These are phyloP conservation scores for Globisporangium polare DNA, from an alignment of 352 stramenopile genomes.

Conservation along the genomic window DNA sequence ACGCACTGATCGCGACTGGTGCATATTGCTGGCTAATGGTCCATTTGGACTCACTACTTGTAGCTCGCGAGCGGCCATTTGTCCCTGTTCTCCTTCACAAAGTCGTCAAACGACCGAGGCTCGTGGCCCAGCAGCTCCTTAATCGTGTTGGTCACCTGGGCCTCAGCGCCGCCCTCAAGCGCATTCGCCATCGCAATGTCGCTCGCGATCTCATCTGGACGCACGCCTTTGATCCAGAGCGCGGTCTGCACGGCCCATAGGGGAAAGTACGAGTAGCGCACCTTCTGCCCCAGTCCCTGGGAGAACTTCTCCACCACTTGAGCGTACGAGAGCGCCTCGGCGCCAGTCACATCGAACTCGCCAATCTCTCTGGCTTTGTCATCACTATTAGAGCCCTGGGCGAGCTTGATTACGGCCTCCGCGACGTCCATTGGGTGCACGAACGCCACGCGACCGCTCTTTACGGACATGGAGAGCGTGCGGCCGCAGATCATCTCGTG, in stretches of 20 bases:
- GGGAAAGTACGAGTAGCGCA: conserved; percentile 64
- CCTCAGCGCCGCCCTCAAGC: conserved; percentile 40
- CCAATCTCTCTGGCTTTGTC: neutral
- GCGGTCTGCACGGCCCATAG: conserved; percentile 71
- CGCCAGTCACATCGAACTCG: conserved; percentile 41
- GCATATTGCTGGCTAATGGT: neutral
- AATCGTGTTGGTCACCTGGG: conserved; percentile 27
- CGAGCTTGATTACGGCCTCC: conserved; percentile 30
- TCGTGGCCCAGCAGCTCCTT: conserved; percentile 33
- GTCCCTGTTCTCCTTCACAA: conserved; percentile 39
- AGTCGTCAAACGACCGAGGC: conserved; percentile 36
- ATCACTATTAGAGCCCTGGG: neutral
- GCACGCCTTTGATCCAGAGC: conserved; percentile 66
- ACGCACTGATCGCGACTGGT: too few species aligned
- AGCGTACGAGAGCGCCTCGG: conserved; percentile 51
- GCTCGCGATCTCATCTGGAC: conserved; percentile 51
- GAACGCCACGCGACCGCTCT: conserved; percentile 50
- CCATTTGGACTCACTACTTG: conserved; percentile 9
- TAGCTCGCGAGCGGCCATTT: conserved; percentile 35
- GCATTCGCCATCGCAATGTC: conserved; percentile 45
- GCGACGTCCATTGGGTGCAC: conserved; percentile 58
- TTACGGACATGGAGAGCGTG: conserved; percentile 61
- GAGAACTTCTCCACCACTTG: conserved; percentile 46
- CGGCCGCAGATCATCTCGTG: conserved; percentile 60
- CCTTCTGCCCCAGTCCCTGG: conserved; percentile 29